Evolutionary conservation across 352 stramenopile genomes (phyloP), one percentile per base, ranked within the genome.

Genomic region (Globisporangium megalacanthum): DNA sequence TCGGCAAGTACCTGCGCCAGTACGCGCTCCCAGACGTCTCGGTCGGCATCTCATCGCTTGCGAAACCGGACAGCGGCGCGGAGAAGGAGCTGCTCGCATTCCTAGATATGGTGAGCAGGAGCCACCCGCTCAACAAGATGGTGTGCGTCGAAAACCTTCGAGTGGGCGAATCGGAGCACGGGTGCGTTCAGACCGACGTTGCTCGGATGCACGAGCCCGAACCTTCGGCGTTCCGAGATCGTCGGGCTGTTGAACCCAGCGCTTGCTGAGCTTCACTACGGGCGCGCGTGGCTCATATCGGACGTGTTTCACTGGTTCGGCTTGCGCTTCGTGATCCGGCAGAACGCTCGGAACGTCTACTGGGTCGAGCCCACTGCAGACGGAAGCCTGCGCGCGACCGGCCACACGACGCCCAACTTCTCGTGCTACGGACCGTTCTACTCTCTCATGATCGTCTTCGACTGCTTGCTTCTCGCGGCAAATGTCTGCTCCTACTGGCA

Each of bases 171-270:
- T 20, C 19, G 29, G 22, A 56, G 22, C 14, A 36, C 56, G 11
- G 63, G 63, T 1, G 22, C 2, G 22, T 69, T 57, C 33, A 33
- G 44, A 7, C 20, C 65, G 5, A 65, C 7, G 9, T 46, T 72
- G 22, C 55, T 65, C 25, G 65, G 61, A 19, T 72, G 65, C 37
- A 56, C 61, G 29, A 72, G 65, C 33, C 48, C 61, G 10, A 72
- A 68, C 41, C 35, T 69, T 10, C 53, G 57, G 25, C 44, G 58
- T n/a, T 51, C 20, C 44, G 54, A 57, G 41, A 68, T 67, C 53
- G 42, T 64, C 3, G 64, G 63, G 8, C 22, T 68, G 8, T 62
- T 58, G 45, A 64, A 64, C 37, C 56, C 64, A 1, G 25, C 45
- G 4, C 52, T 71, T 6, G 44, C 53, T 29, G 22, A 68, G 19